phyloP scores from a whole-genome alignment of 106 monocot genomes.

The Platanthera zijinensis region DNA sequence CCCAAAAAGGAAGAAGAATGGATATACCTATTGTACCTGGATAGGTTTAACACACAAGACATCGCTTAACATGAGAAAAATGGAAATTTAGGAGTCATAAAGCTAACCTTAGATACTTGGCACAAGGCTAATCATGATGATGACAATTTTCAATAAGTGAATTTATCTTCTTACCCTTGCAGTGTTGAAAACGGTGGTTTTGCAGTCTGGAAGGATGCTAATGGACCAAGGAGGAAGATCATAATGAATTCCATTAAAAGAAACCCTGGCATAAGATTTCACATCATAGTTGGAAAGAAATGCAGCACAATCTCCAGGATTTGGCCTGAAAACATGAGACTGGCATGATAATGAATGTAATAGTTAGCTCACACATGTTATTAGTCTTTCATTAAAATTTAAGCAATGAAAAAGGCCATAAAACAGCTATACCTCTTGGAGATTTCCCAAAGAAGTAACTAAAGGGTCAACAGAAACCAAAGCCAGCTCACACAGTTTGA shows the following conservation, averaged over 20 bases:
- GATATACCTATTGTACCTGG: no score
- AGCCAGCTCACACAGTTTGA: constrained; percentile 80
- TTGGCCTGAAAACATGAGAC: constrained; percentile 70
- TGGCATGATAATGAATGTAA: constrained; percentile 16
- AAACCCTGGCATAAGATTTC: constrained; percentile 39
- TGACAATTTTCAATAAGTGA: neutral
- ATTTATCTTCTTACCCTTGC: constrained; percentile 57
- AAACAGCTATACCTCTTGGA: constrained; percentile 47
- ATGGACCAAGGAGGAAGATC: constrained; percentile 97
- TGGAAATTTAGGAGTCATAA: no score
- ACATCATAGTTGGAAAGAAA: constrained; percentile 81
- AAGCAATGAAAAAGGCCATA: neutral
- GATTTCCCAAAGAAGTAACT: constrained; percentile 53
- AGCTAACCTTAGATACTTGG: no score
- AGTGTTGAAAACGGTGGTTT: constrained; percentile 77
- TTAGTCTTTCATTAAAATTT: neutral
- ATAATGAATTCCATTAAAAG: constrained; percentile 80
- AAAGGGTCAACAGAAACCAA: constrained; percentile 68
- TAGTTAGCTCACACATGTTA: constrained; percentile 1
- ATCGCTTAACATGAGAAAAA: no score
- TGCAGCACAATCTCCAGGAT: constrained; percentile 66
- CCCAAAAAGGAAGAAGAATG: no score
- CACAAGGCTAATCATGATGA: no score
- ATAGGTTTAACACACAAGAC: no score
- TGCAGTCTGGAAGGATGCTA: constrained; percentile 95